phyloP scores from a whole-genome alignment of 2,329 filamentous ascomycete genomes.

The Sporothrix brasiliensis region DNA sequence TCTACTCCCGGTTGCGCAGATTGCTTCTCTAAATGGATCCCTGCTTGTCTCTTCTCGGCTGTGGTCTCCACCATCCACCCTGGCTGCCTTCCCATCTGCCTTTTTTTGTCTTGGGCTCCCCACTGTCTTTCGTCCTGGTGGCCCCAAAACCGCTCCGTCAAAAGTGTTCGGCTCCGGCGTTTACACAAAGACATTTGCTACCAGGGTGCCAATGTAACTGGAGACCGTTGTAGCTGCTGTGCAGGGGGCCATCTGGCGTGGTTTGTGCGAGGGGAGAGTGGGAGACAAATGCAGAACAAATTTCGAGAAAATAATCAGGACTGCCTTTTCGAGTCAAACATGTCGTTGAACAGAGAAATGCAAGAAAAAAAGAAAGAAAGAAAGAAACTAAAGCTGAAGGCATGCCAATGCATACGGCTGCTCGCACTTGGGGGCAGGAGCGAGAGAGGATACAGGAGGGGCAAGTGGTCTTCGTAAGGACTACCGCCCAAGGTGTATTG shows the following conservation, averaged over 20 bases:
- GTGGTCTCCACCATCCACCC: constrained; percentile 14
- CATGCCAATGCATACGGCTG: background rate
- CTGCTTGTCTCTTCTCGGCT: constrained; percentile 16
- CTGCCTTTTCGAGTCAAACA: background rate
- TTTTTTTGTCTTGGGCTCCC: background rate
- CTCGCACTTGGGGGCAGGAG: background rate
- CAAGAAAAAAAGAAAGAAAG: background rate
- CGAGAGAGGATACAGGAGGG: background rate
- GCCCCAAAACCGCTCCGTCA: constrained; percentile 19
- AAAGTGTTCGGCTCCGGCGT: constrained; percentile 29
- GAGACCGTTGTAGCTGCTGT: background rate
- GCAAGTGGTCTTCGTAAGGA: background rate
- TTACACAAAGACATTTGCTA: constrained; percentile 10
- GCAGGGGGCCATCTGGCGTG: constrained; percentile 1
- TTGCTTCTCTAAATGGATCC: constrained; percentile 29
- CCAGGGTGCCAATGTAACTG: constrained; percentile 22
- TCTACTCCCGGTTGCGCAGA: constrained; percentile 17
- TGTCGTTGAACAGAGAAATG: background rate
- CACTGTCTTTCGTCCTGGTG: background rate
- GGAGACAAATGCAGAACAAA: background rate
- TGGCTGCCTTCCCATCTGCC: background rate
- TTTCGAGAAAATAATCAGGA: background rate
- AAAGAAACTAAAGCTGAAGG: background rate
- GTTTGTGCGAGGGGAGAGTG: background rate
- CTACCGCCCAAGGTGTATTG: background rate